Conservation (phyloP, 2,329 filamentous ascomycete genomes). For the Pseudophaeomoniella oleicola region DNA sequence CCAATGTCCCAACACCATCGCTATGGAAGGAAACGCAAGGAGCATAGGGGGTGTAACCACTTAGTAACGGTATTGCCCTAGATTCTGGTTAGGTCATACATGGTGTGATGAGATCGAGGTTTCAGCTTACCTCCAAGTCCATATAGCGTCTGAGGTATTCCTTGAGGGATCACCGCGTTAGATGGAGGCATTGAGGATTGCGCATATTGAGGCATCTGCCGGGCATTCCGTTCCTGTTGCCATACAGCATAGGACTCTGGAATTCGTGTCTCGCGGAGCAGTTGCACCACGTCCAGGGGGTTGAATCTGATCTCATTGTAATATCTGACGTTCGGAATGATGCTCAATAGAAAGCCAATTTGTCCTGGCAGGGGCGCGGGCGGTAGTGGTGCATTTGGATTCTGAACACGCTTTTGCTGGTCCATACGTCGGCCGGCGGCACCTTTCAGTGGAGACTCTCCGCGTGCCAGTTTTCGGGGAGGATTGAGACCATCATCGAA, state of each 20-base stretch:
- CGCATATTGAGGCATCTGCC: constrained; percentile 19
- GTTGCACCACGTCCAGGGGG: constrained; percentile 53
- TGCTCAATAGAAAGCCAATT: constrained; percentile 47
- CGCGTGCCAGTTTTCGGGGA: constrained; percentile 73
- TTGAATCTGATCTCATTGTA: constrained; percentile 61
- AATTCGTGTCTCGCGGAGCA: constrained; percentile 39
- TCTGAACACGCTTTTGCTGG: constrained; percentile 45
- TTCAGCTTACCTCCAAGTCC: constrained; percentile 15
- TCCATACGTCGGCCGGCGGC: constrained; percentile 74
- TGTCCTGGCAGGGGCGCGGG: constrained; percentile 59
- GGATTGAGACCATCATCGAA: constrained; percentile 54
- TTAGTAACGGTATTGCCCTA: background rate
- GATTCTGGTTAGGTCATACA: background rate
- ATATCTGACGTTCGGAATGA: constrained; percentile 57
- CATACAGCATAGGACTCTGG: constrained; percentile 3
- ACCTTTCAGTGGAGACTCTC: constrained; percentile 86
- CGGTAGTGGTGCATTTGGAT: constrained; percentile 24
- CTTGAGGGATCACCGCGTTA: constrained; percentile 12
- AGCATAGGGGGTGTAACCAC: background rate
- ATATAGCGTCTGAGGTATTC: constrained; percentile 15
- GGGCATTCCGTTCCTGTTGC: constrained; percentile 1
- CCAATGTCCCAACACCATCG: background rate
- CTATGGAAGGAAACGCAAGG: background rate
- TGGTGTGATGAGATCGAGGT: background rate
- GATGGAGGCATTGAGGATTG: constrained; percentile 16